A percentile compares a stretch with the other conserved stretches of the same genome.
phyloP scores from a whole-genome alignment of 495 filamentous ascomycete species.

The Talaromyces borbonicus region DNA sequence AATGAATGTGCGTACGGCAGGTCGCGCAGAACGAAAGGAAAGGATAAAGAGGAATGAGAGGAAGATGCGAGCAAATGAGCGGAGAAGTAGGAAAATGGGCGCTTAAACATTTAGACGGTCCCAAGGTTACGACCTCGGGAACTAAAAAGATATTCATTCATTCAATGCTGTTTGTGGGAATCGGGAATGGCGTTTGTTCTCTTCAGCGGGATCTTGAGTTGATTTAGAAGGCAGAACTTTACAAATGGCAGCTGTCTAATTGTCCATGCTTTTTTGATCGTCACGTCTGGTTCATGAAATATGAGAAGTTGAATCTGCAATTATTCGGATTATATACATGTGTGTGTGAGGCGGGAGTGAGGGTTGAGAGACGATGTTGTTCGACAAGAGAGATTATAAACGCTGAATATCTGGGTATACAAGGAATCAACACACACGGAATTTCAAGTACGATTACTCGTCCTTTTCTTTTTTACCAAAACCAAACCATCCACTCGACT shows the following conservation, averaged over 20 bases:
- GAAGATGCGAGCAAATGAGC: constrained; percentile 58
- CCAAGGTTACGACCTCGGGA: too few species aligned
- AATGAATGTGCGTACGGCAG: constrained; percentile 52
- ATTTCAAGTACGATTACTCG: background rate
- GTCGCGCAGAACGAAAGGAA: constrained; percentile 52
- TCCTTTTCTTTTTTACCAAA: constrained; percentile 8
- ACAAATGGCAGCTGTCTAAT: too few species aligned
- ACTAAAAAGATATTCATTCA: too few species aligned
- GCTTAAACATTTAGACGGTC: constrained; percentile 7
- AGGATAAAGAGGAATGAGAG: constrained; percentile 59
- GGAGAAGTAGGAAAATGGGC: constrained; percentile 37
- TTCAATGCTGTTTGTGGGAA: background rate
- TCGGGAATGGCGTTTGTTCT: constrained; percentile 4
- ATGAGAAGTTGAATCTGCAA: too few species aligned
- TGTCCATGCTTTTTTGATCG: too few species aligned
- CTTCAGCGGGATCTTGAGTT: background rate
- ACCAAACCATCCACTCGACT: constrained; percentile 7
- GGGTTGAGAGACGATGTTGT: too few species aligned
- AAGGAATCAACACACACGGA: too few species aligned
- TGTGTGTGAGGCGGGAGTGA: too few species aligned
- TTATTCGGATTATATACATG: too few species aligned
- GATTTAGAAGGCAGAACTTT: too few species aligned
- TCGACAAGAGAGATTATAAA: background rate
- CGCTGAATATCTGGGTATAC: constrained; percentile 1
- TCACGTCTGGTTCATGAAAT: too few species aligned